Base-by-base conservation (phyloP, 345 rosid genomes). In the Eucalyptus pauciflora region DNA sequence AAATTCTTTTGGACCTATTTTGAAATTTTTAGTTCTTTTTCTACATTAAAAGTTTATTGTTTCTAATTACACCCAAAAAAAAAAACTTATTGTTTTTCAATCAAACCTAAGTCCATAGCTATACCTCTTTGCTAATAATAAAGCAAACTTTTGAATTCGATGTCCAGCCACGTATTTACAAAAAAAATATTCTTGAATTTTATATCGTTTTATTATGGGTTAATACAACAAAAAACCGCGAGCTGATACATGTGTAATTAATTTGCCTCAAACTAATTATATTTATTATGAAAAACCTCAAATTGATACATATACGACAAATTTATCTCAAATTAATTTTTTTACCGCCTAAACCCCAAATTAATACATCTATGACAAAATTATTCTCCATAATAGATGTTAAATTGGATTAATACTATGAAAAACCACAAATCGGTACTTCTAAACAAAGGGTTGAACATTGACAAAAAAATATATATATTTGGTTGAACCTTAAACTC, bases 381-480 rank as follows among this genome's bases (percentile, higher is more conserved):
- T 52, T 52, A 52, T 52, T 52, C 24, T 52, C 10, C 10, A 1
- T 7, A 52, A 52, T 52, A 20, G 18, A 52, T 52, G 2, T 52
- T 52, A 52, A 52, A 52, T 20, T 52, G 5, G 10, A 20, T 1
- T 52, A 20, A 52, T 52, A 52, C 2, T 10, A 52, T 52, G 58
- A 52, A 52, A 52, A 52, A 3, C 10, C 25, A 18, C 58, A 52
- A 52, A 20, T 52, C 0, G 0, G 2, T 52, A 52, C 5, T 52
- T 52, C 3, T 52, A 52, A 52, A 52, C 25, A 52, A 0, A 52
- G 10, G 58, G 24, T 52, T 20, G 10, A 20, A 52, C 58, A 52
- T 20, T 5, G 0, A 52, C 58, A 0, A 17, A 52, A 52, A 18
- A 18, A 33, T 33, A n/a, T n/a, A n/a, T n/a, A n/a, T n/a, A n/a